These are phyloP conservation scores for Phaeomoniella chlamydospora DNA, from an alignment of 2,329 filamentous ascomycete genomes.

Conservation along the genomic window DNA sequence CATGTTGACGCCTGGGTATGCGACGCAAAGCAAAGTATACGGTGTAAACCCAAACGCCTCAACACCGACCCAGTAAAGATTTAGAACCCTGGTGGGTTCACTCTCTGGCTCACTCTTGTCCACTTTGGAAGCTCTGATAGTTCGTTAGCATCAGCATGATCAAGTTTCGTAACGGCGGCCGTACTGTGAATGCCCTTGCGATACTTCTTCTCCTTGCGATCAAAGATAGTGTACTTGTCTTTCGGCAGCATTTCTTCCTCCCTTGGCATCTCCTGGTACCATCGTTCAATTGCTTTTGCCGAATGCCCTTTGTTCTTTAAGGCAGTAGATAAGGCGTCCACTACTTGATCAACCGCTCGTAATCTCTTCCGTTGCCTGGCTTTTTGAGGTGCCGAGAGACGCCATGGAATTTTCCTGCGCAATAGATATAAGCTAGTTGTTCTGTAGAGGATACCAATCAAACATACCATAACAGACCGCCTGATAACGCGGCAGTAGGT, in stretches of 20 bases:
- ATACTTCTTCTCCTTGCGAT: constrained; percentile 89
- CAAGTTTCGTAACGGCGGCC: constrained; percentile 23
- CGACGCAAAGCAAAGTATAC: too few relatives aligned
- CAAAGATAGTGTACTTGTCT: constrained; percentile 98
- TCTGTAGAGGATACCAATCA: constrained; percentile 4
- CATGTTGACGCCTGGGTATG: too few relatives aligned
- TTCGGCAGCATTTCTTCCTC: constrained; percentile 90
- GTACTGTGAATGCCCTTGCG: constrained; percentile 94
- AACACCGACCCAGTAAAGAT: too few relatives aligned
- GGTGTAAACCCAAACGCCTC: too few relatives aligned
- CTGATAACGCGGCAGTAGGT: constrained; percentile 58
- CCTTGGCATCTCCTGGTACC: constrained; percentile 91
- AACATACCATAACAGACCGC: constrained; percentile 67
- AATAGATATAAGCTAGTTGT: constrained; percentile 10
- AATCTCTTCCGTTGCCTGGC: constrained; percentile 70
- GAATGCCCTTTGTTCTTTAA: constrained; percentile 58
- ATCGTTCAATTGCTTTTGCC: constrained; percentile 65
- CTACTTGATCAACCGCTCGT: constrained; percentile 72
- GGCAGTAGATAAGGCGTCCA: constrained; percentile 67
- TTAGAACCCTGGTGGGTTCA: constrained; percentile 92
- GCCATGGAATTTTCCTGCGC: constrained; percentile 85
- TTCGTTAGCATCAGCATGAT: constrained; percentile 6
- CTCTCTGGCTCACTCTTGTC: constrained; percentile 84
- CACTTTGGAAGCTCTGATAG: constrained; percentile 69
- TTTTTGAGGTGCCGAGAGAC: constrained; percentile 84